Conservation (phyloP, 495 filamentous ascomycete genomes). For the Penicillium maclennaniae region DNA sequence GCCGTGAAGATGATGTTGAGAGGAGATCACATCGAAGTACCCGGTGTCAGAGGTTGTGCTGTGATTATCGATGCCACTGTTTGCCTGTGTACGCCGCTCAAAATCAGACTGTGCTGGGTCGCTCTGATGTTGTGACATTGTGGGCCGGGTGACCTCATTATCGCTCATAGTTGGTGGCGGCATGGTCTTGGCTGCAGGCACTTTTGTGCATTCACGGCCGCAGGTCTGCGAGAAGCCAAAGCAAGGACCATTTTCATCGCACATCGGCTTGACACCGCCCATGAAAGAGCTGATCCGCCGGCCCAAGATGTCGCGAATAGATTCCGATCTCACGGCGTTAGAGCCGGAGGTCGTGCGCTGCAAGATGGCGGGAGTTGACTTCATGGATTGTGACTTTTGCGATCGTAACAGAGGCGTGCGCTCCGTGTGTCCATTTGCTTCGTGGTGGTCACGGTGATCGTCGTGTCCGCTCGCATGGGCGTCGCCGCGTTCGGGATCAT, state of each 20-base stretch:
- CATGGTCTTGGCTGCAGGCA: slow-evolving; percentile 14
- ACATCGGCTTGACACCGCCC: slow-evolving; percentile 62
- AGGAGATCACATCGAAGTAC: slow-evolving; percentile 14
- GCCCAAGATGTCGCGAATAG: slow-evolving; percentile 35
- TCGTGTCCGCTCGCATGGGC: slow-evolving; percentile 9
- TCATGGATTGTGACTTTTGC: slow-evolving; percentile 9
- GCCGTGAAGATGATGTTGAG: slow-evolving; percentile 10
- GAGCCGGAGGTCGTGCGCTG: slow-evolving; percentile 7
- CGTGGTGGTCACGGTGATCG: slow-evolving; percentile 17
- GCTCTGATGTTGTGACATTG: slow-evolving; percentile 13
- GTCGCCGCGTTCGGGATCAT: slow-evolving; percentile 32
- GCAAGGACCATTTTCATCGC: slow-evolving; percentile 73
- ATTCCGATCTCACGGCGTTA: slow-evolving; percentile 25
- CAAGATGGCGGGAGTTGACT: slow-evolving; percentile 25
- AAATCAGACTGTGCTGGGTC: slow-evolving; percentile 13
- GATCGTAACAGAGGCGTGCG: slow-evolving; percentile 42
- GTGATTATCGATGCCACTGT: slow-evolving; percentile 7
- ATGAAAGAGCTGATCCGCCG: slow-evolving; percentile 61
- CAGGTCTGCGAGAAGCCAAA: slow-evolving; percentile 84
- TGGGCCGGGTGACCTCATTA: slow-evolving; percentile 6
- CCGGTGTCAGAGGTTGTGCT: slow-evolving; percentile 5
- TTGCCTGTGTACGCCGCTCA: background rate
- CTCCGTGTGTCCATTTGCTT: slow-evolving; percentile 32
- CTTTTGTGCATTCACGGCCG: slow-evolving; percentile 66
- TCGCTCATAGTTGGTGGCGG: slow-evolving; percentile 9